Evolutionary conservation across 2,329 filamentous ascomycete species (phyloP).

Genomic region (Thermoascus crustaceus): DNA sequence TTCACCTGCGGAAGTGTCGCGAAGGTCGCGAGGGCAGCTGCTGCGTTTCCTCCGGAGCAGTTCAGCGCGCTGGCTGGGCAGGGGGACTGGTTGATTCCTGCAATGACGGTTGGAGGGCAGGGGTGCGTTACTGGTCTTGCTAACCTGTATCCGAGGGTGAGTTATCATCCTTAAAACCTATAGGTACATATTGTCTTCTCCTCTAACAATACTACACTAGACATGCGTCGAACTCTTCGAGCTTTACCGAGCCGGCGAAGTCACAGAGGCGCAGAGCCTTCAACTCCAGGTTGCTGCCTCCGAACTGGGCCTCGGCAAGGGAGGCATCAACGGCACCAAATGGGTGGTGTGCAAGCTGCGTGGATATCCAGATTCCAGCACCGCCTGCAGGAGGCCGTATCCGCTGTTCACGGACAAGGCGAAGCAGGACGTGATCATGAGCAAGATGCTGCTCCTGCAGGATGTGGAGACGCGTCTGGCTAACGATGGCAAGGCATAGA

Average conservation of each 20-base stretch:
- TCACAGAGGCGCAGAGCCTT: constrained; percentile 40
- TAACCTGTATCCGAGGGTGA: constrained; percentile 50
- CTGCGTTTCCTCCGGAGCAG: constrained; percentile 26
- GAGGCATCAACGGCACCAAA: constrained; percentile 54
- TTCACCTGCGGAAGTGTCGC: constrained; percentile 33
- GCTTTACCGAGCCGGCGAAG: constrained; percentile 41
- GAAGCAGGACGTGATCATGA: constrained; percentile 39
- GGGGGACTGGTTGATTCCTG: constrained; percentile 45
- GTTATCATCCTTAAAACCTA: no score
- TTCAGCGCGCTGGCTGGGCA: constrained; percentile 37
- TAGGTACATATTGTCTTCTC: not conserved
- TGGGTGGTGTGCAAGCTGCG: constrained; percentile 49
- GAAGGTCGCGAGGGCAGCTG: constrained; percentile 35
- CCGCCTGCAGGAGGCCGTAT: constrained; percentile 48
- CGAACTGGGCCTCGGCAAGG: constrained; percentile 51
- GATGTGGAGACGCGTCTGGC: no score
- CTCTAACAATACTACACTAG: constrained; percentile 8
- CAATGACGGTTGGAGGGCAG: constrained; percentile 49
- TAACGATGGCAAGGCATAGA: no score
- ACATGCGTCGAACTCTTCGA: constrained; percentile 44
- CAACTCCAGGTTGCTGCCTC: constrained; percentile 46
- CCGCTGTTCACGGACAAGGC: constrained; percentile 41
- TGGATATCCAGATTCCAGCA: constrained; percentile 45
- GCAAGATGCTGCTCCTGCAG: no score
- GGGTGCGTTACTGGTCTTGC: constrained; percentile 57